phyloP scores from a whole-genome alignment of 2,329 filamentous ascomycete genomes.

The Drechslerella stenobrocha region DNA sequence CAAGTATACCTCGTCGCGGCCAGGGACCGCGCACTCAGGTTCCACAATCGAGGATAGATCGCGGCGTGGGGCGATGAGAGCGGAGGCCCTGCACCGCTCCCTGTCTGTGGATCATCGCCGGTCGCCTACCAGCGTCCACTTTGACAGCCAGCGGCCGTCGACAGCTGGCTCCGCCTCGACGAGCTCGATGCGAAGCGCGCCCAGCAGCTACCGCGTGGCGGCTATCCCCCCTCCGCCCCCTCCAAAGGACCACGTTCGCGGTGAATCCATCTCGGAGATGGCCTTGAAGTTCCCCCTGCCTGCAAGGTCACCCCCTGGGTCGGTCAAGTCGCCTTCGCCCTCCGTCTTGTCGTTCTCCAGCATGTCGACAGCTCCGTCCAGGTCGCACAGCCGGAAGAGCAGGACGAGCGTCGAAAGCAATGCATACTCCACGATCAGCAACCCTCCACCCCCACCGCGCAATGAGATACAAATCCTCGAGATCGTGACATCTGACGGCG shows the following conservation, averaged over 20 bases:
- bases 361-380: constrained; percentile 26
- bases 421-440: constrained; percentile 10
- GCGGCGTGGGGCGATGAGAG: no score
- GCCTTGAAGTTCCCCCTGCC: constrained; percentile 36
- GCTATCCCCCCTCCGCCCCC: constrained; percentile 25
- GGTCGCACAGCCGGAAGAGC: constrained; percentile 26
- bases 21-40: no score
- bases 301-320: constrained; percentile 32
- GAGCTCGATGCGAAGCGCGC: constrained; percentile 19
- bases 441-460: constrained; percentile 6
- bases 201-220: constrained; percentile 28
- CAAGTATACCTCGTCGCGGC: no score
- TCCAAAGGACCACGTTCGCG: constrained; percentile 24
- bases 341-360: constrained; percentile 11
- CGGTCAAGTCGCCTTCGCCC: constrained; percentile 26
- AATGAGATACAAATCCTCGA: constrained; percentile 37
- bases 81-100: background rate
- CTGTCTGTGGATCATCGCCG: background rate
- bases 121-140: background rate
- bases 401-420: constrained; percentile 27
- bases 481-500: constrained; percentile 35
- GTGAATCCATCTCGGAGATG: constrained; percentile 41
- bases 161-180: constrained; percentile 35
- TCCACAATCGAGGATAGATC: no score
- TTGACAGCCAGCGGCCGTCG: constrained; percentile 24